phyloP scores from a whole-genome alignment of 2,329 filamentous ascomycete species.

The Aspergillus sp. region DNA sequence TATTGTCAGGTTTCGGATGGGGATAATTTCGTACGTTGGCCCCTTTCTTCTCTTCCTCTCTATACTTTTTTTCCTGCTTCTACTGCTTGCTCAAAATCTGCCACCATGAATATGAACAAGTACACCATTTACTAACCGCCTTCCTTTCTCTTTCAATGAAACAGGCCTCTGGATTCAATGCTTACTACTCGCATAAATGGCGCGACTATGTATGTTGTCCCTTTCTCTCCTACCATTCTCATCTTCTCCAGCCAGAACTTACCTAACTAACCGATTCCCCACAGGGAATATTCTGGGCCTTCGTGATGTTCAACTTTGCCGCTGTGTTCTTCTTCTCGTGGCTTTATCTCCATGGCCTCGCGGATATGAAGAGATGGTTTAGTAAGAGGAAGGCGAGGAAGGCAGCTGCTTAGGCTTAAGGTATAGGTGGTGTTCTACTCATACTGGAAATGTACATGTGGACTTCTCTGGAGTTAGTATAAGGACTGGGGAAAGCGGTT shows the following conservation, averaged over 20 bases:
- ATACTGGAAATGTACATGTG: too few species aligned
- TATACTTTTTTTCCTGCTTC: not conserved
- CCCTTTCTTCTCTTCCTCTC: not conserved
- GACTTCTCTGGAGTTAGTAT: too few species aligned
- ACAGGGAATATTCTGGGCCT: conserved; percentile 62
- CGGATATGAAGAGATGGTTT: conserved; percentile 31
- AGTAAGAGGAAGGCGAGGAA: conserved; percentile 30
- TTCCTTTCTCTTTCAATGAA: not conserved
- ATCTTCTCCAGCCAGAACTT: not conserved
- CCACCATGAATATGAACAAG: not conserved
- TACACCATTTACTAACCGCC: not conserved
- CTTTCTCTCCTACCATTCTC: not conserved
- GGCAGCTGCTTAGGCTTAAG: not conserved
- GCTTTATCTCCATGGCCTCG: conserved; percentile 50
- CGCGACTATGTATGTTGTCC: conserved; percentile 54
- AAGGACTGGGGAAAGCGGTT: too few species aligned
- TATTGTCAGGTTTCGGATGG: conserved; percentile 64
- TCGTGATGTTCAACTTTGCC: conserved; percentile 63
- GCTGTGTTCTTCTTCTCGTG: conserved; percentile 55
- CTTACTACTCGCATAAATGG: conserved; percentile 64
- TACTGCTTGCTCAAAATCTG: too few species aligned
- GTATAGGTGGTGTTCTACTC: too few species aligned
- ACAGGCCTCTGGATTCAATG: conserved; percentile 53
- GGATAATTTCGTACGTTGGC: conserved; percentile 55
- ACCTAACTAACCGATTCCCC: not conserved